Conservation (phyloP, 441 rosid species). For the Pelargonium australe region DNA sequence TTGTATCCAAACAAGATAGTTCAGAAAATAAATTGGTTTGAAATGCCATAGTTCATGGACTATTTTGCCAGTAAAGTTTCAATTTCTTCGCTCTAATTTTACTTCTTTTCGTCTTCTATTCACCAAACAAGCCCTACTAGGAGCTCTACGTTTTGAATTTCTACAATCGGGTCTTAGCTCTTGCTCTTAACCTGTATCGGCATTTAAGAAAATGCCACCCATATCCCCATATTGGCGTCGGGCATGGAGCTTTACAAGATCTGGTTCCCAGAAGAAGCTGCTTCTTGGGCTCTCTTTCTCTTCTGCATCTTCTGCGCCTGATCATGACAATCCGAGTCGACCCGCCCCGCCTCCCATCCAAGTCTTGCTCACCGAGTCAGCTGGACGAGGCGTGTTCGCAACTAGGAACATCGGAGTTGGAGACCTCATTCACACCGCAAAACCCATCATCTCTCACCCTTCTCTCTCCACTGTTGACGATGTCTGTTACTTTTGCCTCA, state of each 20-base stretch:
- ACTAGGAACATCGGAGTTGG: constrained; percentile 55
- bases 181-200: not conserved
- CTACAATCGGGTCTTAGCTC: not conserved
- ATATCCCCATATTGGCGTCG: not conserved
- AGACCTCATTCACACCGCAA: constrained; percentile 74
- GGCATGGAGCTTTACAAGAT: not conserved
- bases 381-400: constrained; percentile 81
- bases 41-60: too few relatives aligned
- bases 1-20: too few relatives aligned
- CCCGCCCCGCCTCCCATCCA: constrained; percentile 62
- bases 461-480: constrained; percentile 32
- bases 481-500: constrained; percentile 69
- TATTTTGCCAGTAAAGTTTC: too few relatives aligned
- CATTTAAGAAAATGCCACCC: constrained; percentile 1
- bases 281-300: constrained; percentile 20
- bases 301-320: constrained; percentile 15
- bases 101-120: too few relatives aligned
- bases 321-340: constrained; percentile 18
- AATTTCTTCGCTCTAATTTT: too few relatives aligned
- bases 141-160: too few relatives aligned
- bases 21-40: too few relatives aligned
- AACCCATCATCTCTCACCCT: constrained; percentile 52
- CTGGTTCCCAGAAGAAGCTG: constrained; percentile 6
- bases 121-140: too few relatives aligned
- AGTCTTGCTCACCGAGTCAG: constrained; percentile 61